Evolutionary conservation across 2,329 filamentous ascomycete genomes (phyloP).

Genomic region (Aspergillus caelatus): DNA sequence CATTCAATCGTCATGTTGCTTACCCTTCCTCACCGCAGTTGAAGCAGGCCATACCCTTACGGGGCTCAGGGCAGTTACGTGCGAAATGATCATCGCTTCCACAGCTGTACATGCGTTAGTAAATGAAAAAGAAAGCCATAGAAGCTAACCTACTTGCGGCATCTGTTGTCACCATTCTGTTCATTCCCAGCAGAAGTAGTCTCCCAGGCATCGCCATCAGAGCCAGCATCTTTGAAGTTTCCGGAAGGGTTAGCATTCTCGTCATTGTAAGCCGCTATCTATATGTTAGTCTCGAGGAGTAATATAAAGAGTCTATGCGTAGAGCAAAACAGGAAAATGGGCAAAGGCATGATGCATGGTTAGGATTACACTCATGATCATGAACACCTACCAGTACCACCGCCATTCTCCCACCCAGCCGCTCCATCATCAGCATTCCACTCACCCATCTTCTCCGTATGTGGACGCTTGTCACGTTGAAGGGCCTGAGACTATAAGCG

Average conservation of each 20-base stretch:
- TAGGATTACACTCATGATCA: neutral
- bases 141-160: slow-evolving; percentile 40
- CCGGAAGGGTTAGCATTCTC: slow-evolving; percentile 19
- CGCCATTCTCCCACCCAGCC: neutral
- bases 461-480: neutral
- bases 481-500: neutral
- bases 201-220: slow-evolving; percentile 10
- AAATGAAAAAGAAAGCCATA: neutral
- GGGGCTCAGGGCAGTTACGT: slow-evolving; percentile 48
- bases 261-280: slow-evolving; percentile 9
- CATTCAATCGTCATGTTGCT: neutral
- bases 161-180: slow-evolving; percentile 27
- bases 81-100: slow-evolving; percentile 41
- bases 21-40: slow-evolving; percentile 47
- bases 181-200: slow-evolving; percentile 9
- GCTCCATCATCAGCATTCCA: neutral
- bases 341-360: neutral
- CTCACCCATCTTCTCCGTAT: neutral
- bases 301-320: no score
- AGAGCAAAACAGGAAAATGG: neutral
- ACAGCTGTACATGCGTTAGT: slow-evolving; percentile 32
- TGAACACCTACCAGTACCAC: neutral
- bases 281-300: neutral
- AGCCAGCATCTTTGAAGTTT: slow-evolving; percentile 7
- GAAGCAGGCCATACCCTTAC: slow-evolving; percentile 46